Base-by-base conservation (phyloP, 2,329 filamentous ascomycete genomes). In the Fusarium sp. region DNA sequence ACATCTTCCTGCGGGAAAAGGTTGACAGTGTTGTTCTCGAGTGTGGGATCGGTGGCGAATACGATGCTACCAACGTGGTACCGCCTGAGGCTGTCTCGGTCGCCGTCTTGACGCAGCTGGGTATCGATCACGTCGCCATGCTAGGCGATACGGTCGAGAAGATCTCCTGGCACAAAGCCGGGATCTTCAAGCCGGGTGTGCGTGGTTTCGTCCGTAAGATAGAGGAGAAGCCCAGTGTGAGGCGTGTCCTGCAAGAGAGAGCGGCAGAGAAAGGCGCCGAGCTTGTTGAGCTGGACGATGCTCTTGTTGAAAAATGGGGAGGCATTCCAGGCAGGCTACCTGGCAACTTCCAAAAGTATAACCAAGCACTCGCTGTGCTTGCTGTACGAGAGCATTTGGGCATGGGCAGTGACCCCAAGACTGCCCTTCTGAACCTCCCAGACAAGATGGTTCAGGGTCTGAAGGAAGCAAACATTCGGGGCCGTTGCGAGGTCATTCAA, bases 41-140 rank as follows among this genome's bases (percentile, higher is more conserved):
- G 80, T 97, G 93, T 74, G 96, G 96, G 0, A 96, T 98, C 68
- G 96, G 96, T 14, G 96, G 94, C 53, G 93, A 97, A 80, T 93
- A 93, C 75, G 95, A 98, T 76, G 91, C 91, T 27, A 99, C 96
- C 9, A 98, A 98, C 75, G 87, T 98, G 20, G 80, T 99, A 6
- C 83, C 84, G 0, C 60, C 81, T 0, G 83, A 85, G 10, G 84
- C 87, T 11, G 91, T 93, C 1, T 89, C 87, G 6, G 90, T 89
- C 1, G 87, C 89, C 1, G 91, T 91, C 0, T 89, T 97, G 36
- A 90, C 93, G 18, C 93, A 90, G 74, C 79, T 97, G 44, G 93
- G 93, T 4, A 91, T 97, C 65, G 94, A 97, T 74, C 94, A 97
- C 78, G 89, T 91, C 1, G 88, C 86, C 4, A 89, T 97, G 85